Evolutionary conservation across 441 rosid genomes (phyloP), one percentile per base, ranked within the genome.

Genomic region (Populus hybrid): DNA sequence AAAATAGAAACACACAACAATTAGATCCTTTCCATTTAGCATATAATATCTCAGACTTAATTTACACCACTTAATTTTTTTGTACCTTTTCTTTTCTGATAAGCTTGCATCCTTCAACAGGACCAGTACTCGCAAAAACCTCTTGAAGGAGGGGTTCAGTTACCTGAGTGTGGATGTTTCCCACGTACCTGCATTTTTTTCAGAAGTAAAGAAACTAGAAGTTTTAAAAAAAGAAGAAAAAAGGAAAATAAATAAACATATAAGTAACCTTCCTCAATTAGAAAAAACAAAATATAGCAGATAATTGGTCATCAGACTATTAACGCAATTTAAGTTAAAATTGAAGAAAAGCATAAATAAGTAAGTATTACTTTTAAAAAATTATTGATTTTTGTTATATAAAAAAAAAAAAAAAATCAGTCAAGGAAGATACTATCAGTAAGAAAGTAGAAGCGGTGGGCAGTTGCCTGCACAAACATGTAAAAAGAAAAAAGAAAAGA

Each of bases 71-170:
- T 30, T 4, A 30, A 30, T 30, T 30, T 30, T 30, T 30, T 30
- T 14, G 63, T 81, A 94, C 98, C 97, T 94, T 96, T 80, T 96
- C 99, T 88, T 96, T 96, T 73, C 97, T 85, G 73, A 93, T 81
- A 75, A 96, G 99, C 83, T 96, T 96, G 91, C 99, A 91, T 83
- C 93, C 87, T 81, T 96, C 98, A 21, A 94, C 98, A 40, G 90
- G 95, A 53, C 99, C 99, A 67, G 97, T 90, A 86, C 99, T 93
- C n/a, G 93, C 87, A 88, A 94, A 96, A 77, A 94, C 95, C 86
- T 96, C 98, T 78, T 93, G 97, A 11, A 96, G 91, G 82, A 94
- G 95, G 72, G 97, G 97, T 79, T 94, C 98, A 2, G 98, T 96
- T 79, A 94, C 99, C 77, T 94, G 97, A 26, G 88, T 81, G 65